Conservation (phyloP, 495 filamentous ascomycete species). For the Aspergillus sclerotioniger region DNA sequence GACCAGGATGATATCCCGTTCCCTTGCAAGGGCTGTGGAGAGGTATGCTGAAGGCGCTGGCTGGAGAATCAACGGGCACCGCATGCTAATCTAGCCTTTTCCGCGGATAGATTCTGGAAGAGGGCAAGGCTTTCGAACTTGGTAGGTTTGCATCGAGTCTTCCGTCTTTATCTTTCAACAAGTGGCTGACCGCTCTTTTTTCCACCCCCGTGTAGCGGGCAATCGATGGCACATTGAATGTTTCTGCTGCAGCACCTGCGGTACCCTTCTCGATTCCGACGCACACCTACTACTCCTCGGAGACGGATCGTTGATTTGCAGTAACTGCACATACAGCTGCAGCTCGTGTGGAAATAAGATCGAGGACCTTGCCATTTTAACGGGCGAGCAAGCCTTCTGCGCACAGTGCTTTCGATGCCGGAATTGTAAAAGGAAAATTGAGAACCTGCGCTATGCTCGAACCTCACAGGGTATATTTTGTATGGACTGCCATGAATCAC, state of each 20-base stretch:
- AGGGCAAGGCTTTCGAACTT: conserved; percentile 97
- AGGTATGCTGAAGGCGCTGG: conserved; percentile 57
- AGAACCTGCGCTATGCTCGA: conserved; percentile 95
- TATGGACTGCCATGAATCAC: conserved; percentile 98
- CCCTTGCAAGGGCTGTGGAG: conserved; percentile 96
- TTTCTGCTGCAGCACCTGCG: conserved; percentile 97
- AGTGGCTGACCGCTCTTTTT: conserved; percentile 21
- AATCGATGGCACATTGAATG: conserved; percentile 99
- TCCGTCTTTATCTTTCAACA: background rate
- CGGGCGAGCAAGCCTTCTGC: conserved; percentile 98
- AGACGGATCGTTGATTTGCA: conserved; percentile 97
- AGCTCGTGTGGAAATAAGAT: conserved; percentile 97
- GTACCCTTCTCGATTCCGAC: conserved; percentile 93
- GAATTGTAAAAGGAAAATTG: conserved; percentile 98
- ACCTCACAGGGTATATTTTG: conserved; percentile 99
- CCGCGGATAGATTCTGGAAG: conserved; percentile 76
- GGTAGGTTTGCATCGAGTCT: conserved; percentile 57
- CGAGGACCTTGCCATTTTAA: conserved; percentile 95
- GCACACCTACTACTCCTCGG: conserved; percentile 96
- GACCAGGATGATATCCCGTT: conserved; percentile 85
- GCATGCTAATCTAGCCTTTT: conserved; percentile 15
- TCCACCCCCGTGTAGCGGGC: conserved; percentile 63
- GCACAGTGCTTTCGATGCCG: conserved; percentile 95
- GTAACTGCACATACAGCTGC: conserved; percentile 99
- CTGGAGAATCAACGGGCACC: background rate